Base-by-base conservation (phyloP, 2,329 filamentous ascomycete species). In the Xylariaceae sp. region DNA sequence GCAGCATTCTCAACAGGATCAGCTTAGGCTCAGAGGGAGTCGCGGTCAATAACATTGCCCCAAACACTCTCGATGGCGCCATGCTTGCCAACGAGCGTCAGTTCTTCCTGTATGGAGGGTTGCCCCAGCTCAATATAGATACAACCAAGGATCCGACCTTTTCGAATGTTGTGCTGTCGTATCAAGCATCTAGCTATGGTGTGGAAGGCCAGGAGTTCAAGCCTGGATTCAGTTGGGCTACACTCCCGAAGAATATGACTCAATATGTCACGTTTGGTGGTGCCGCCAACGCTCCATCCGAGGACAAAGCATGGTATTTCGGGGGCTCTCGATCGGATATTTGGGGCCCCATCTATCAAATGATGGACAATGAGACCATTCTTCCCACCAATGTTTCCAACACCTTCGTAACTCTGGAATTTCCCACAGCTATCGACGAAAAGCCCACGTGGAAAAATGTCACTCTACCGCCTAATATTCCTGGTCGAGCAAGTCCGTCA, bases 231-330 rank as follows among this genome's bases (percentile, higher is more conserved):
- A 42, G 74, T 2, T 65, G 73, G 7, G 68, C 68, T 0, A 66
- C 69, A 0, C 74, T 88, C 1, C 70, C 78, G 1, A 63, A 73
- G 2, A 71, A 67, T 5, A 69, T 88, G 4, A 88, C 82, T 17
- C 77, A 82, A 53, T 89, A 88, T 66, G 66, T 90, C 18, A 82
- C 86, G 0, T 84, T 82, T 63, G 88, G 88, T 15, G 88, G 81
- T 1, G 81, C 79, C 0, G 85, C 79, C 9, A 88, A 77, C 49
- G 84, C 82, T 0, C 87, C 87, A 0, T 89, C 86, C 0, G 88
- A 90, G 71, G 86, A 89, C 63, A 79, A 85, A 64, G 86, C 85
- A 0, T 90, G 84, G 76, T 90, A 90, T 66, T 88, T 90, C 64
- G 83, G 84, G 0, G 88, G 88, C 0, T 74, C 87, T 71, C 80